Conservation (phyloP, 345 rosid genomes). For the Arabidopsis suecica region DNA sequence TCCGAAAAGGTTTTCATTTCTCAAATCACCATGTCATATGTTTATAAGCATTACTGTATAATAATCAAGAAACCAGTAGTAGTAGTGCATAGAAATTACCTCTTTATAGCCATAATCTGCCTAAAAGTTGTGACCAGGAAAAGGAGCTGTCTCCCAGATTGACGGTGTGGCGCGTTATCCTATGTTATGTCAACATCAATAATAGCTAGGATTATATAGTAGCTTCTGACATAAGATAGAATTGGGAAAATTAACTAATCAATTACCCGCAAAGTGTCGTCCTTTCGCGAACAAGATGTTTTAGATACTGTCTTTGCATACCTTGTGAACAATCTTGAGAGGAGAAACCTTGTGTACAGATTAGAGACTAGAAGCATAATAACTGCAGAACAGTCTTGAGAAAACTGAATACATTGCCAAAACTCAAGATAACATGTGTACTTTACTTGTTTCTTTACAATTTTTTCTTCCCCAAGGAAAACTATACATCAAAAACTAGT, state of each 20-base stretch:
- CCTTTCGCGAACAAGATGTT: slow-evolving; percentile 63
- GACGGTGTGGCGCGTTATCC: slow-evolving; percentile 46
- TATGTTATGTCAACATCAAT: slow-evolving; percentile 48
- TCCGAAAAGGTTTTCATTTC: slow-evolving; percentile 12
- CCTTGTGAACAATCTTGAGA: too few relatives aligned
- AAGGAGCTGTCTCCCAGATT: neutral
- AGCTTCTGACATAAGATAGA: neutral
- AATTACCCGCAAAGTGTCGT: slow-evolving; percentile 56
- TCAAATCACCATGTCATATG: slow-evolving; percentile 26
- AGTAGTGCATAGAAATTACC: slow-evolving; percentile 44
- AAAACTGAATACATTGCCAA: neutral
- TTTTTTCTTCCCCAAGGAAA: neutral
- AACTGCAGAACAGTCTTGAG: neutral
- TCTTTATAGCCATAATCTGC: slow-evolving; percentile 82
- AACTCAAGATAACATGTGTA: neutral
- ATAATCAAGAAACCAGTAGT: neutral
- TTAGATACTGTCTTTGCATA: slow-evolving; percentile 45
- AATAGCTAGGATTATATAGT: too few relatives aligned
- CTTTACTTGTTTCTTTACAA: neutral
- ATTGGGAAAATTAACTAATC: neutral
- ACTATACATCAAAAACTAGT: neutral
- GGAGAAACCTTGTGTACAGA: neutral
- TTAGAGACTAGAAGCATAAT: neutral
- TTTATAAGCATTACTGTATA: neutral
- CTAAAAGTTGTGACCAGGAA: slow-evolving; percentile 66